Evolutionary conservation across 345 rosid species (phyloP), one percentile per base, ranked within the genome.

Genomic region (Rubroshorea leprosula): DNA sequence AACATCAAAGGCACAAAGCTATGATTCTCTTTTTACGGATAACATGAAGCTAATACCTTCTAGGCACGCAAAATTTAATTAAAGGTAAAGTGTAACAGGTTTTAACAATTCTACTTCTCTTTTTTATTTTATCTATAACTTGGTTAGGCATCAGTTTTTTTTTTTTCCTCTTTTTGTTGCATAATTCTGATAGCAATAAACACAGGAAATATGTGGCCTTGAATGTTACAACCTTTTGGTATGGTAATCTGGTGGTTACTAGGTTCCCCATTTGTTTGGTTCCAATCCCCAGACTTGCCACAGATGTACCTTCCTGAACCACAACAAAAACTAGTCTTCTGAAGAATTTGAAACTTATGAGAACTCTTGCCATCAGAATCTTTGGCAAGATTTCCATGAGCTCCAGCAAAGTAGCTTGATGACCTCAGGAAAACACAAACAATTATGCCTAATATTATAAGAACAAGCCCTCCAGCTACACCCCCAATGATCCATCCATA

Each of bases 401-500:
- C 62, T 55, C 75, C 74, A 47, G 63, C 41, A 46, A 56, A 71
- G 68, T 85, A 84, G 61, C 76, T 74, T 22, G 87, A 84, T 60
- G 90, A 78, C 75, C 86, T 83, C 74, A 86, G 52, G 68, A 71
- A 78, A 50, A 86, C 60, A 71, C 86, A 89, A 26, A 79, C 57
- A 25, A 76, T 72, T 17, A 82, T 41, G 22, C 80, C 70, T 58
- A 83, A 10, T 14, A 83, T 58, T 45, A 89, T 75, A 54, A 86
- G 75, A 14, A 62, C 81, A 72, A 92, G 80, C 54, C 75, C 93
- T 55, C 75, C 69, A 63, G 81, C 90, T 44, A 92, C 66, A 68
- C 90, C 84, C 46, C 95, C 95, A 48, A 89, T 69, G 61, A 89
- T 89, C 98, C 97, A 92, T 68, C 71, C 85, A 29, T 83, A 84